Evolutionary conservation across 805 yeast species (phyloP).

Genomic region (Pichia gijzeniarum): DNA sequence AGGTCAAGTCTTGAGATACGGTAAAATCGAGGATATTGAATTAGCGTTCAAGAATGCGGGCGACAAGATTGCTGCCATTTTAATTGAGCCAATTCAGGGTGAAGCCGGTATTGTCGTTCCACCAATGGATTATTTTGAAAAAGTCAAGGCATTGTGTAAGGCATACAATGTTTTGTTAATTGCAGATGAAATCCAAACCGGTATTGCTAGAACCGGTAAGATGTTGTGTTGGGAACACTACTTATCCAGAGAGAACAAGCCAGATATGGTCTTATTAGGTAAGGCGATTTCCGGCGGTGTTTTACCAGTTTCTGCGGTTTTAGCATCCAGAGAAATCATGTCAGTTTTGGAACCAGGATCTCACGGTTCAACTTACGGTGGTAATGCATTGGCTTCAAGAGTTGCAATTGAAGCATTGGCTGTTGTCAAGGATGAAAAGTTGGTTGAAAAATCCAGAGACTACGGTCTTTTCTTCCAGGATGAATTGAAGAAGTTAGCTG

Average conservation of each 20-base stretch:
- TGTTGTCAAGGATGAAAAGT: slow-evolving; percentile 81
- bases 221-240: slow-evolving; percentile 84
- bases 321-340: slow-evolving; percentile 89
- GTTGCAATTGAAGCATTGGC: slow-evolving; percentile 91
- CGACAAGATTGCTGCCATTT: slow-evolving; percentile 81
- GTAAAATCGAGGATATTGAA: slow-evolving; percentile 80
- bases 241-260: slow-evolving; percentile 48
- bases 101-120: slow-evolving; percentile 98
- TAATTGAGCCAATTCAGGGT: slow-evolving; percentile 95
- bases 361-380: slow-evolving; percentile 97
- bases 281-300: slow-evolving; percentile 97
- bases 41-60: slow-evolving; percentile 77
- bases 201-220: slow-evolving; percentile 95
- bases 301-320: slow-evolving; percentile 83
- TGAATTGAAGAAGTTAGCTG: slow-evolving; percentile 45
- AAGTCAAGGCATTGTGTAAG: slow-evolving; percentile 69
- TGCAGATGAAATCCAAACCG: slow-evolving; percentile 97
- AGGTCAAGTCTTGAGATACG: slow-evolving; percentile 64
- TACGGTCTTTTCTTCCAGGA: slow-evolving; percentile 66
- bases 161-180: slow-evolving; percentile 82
- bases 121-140: slow-evolving; percentile 67
- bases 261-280: slow-evolving; percentile 85
- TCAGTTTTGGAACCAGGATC: slow-evolving; percentile 87
- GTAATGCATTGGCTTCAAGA: slow-evolving; percentile 89
- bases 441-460: slow-evolving; percentile 68